Base-by-base conservation (phyloP, 2,329 filamentous ascomycete genomes). In the Chaetothyriales sp. region DNA sequence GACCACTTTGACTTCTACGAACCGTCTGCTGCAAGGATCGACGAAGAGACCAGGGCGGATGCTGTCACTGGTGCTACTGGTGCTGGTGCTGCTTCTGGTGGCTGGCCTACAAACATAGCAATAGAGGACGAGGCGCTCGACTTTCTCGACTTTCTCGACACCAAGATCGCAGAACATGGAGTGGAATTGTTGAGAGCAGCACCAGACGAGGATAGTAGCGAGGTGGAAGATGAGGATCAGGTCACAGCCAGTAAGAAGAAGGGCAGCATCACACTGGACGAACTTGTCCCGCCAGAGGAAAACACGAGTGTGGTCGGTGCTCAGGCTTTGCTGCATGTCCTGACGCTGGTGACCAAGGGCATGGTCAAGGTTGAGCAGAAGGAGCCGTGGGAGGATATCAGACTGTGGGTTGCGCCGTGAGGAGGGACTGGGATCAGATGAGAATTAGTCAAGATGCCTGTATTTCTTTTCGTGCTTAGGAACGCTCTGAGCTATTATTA, bases 261-360 rank as follows among this genome's bases (percentile, higher is more conserved):
- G 54, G 55, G 52, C 28, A 56, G 46, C 18, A 51, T 55, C 20
- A 68, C 74, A 0, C 93, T 95, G 61, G 78, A 82, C 45, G 70
- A 79, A 47, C 67, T 95, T 8, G 77, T 92, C 44, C 72, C 77
- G n/a, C 75, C 79, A 0, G 61, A 62, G 8, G 66, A 71, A 43
- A 78, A 76, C 26, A 70, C 64, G 43, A 74, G 71, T 36, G 69
- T 77, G 26, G 79, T 86, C 10, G 84, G 83, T 7, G 80, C 84
- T 1, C 84, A 88, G 63, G 86, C 80, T 0, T 83, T 86, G 62
- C 78, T 84, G 67, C 84, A 92, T 63, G 73, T 86, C 1, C 74
- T 93, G 12, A 73, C 76, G 9, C 73, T 92, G 44, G 81, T 78
- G 5, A 86, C 79, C 1, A 86, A 81, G 65, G 74, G 74, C 1